phyloP scores from a whole-genome alignment of 768 basidiomycete species.

The Fibroporia radiculosa region DNA sequence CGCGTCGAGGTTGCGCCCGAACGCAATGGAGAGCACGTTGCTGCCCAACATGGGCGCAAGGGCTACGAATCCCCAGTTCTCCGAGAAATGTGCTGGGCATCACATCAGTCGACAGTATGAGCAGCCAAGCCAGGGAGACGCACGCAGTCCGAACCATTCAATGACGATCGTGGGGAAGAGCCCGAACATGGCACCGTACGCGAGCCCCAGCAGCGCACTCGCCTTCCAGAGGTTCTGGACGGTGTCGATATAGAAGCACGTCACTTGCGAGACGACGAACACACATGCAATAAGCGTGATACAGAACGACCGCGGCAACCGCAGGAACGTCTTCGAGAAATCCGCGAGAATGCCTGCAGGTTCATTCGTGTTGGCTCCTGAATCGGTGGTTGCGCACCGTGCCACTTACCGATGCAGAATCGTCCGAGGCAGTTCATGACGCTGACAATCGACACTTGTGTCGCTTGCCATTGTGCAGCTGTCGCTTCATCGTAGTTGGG shows the following conservation, averaged over 20 bases:
- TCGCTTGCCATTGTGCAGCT: conserved; percentile 70
- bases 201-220: conserved; percentile 46
- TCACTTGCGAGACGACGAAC: conserved; percentile 68
- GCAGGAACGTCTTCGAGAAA: conserved; percentile 45
- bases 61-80: conserved; percentile 81
- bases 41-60: conserved; percentile 71
- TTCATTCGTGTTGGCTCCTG: too few relatives aligned
- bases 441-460: conserved; percentile 79
- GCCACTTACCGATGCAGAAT: conserved; percentile 55
- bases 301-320: conserved; percentile 60
- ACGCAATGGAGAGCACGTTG: conserved; percentile 78
- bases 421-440: conserved; percentile 77
- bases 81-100: conserved; percentile 58
- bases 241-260: conserved; percentile 45
- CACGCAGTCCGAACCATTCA: conserved; percentile 87
- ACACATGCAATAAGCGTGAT: conserved; percentile 57
- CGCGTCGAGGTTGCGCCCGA: conserved; percentile 74
- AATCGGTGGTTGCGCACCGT: background rate
- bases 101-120: background rate
- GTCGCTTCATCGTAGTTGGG: conserved; percentile 57
- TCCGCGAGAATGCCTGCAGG: conserved; percentile 61
- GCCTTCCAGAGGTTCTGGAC: conserved; percentile 64
- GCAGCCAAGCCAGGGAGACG: conserved; percentile 23
- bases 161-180: conserved; percentile 68
- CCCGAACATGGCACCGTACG: conserved; percentile 71